Conservation (phyloP, 345 rosid genomes). For the Salix udensis region DNA sequence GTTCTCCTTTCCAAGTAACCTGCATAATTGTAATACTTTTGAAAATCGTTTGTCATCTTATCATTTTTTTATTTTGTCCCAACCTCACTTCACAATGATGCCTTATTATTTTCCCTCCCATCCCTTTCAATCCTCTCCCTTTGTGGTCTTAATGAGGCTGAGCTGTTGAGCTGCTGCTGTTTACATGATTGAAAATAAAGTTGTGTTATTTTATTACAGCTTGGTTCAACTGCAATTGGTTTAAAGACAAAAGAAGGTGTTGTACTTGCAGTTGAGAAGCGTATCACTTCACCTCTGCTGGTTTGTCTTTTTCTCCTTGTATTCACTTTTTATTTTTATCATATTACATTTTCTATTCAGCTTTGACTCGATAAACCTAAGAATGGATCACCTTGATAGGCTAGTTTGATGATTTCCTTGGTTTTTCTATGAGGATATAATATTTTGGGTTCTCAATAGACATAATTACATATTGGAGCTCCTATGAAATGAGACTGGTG, state of each 20-base stretch:
- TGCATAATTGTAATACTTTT: not conserved
- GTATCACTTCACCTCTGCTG: constrained; percentile 87
- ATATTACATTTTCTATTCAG: not conserved
- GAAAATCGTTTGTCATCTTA: not conserved
- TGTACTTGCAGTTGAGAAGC: constrained; percentile 97
- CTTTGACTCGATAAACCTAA: not conserved
- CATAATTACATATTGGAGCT: not conserved
- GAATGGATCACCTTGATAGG: not conserved
- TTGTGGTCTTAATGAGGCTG: not conserved
- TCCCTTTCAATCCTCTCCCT: not conserved
- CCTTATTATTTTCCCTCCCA: not conserved
- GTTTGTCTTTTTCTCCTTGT: constrained; percentile 28
- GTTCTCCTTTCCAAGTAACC: not conserved
- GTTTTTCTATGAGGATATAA: not conserved
- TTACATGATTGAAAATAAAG: constrained; percentile 1
- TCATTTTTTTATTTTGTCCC: not conserved
- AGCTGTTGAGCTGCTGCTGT: not conserved
- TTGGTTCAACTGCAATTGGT: constrained; percentile 96
- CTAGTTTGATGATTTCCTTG: not conserved
- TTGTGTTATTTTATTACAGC: constrained; percentile 36
- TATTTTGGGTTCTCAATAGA: not conserved
- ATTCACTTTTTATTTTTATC: not conserved
- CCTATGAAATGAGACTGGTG: not conserved
- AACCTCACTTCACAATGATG: not conserved
- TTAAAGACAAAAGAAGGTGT: constrained; percentile 92